Base-by-base conservation (phyloP, 176 grass and related monocot species). In the Triticum timopheevii region DNA sequence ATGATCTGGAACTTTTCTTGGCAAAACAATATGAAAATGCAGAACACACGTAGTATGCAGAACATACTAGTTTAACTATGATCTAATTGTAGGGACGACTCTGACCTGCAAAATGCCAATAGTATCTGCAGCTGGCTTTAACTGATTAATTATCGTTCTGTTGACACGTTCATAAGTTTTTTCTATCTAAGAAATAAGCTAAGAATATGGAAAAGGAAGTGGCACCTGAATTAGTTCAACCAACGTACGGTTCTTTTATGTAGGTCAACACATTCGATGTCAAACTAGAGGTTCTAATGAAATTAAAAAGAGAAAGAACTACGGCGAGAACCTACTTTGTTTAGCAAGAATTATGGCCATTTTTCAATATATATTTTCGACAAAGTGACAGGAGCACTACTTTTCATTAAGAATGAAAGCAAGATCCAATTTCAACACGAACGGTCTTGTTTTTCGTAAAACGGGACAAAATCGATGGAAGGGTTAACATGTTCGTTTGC, bases 241-340 rank as follows among this genome's bases (percentile, higher is more conserved):
- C 23, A 22, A 10, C 36, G 8, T 36, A 65, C 2, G 15, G 8
- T 22, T 49, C 8, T 72, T 61, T 79, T 19, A 79, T 79, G 30
- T 17, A 80, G 1, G 87, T 65, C 75, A 73, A 65, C 82, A 10
- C 31, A 73, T 56, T 40, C 36, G 36, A 79, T 73, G 17, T 89
- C 30, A 80, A 84, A 80, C 40, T 54, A 4, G 7, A 39, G 35
- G 36, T n/a, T 78, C 22, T 9, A 27, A 58, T 59, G 65, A 20
- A 77, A 66, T 4, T 7, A n/a, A 7, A 59, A 56, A 73, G 12
- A 35, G 35, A 8, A 13, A 16, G 3, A 7, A 70, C 35, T 78
- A 58, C 0, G 1, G 19, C 19, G 19, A 58, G 54, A 58, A 19
- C 54, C 52, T 27, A 47, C 19, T 33, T 73, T 11, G 16, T 56